Conservation (phyloP, 1,284 basidiomycete genomes). For the Pseudozyma thailandica region DNA sequence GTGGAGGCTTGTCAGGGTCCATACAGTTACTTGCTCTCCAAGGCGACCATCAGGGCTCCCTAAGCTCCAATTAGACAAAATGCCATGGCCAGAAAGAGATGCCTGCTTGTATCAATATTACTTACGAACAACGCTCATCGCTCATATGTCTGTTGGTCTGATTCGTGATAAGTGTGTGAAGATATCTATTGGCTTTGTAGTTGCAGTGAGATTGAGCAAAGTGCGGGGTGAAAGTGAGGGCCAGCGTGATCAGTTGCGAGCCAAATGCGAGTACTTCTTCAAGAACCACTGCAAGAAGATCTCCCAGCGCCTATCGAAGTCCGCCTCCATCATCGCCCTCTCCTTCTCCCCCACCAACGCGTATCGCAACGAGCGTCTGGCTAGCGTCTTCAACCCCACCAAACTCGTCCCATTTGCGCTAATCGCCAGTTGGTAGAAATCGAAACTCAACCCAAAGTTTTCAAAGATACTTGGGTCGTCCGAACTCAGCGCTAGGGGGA, state of each 20-base stretch:
- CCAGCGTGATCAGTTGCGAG: too few species aligned
- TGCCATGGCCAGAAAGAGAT: too few species aligned
- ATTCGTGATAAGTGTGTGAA: too few species aligned
- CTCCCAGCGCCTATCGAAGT: constrained; percentile 52
- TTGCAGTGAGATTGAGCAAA: too few species aligned
- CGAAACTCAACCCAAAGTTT: constrained; percentile 73
- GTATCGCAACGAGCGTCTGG: constrained; percentile 37
- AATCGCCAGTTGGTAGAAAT: constrained; percentile 53
- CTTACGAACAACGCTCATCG: too few species aligned
- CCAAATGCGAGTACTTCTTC: constrained; percentile 8
- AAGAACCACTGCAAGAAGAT: constrained; percentile 41
- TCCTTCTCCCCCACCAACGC: constrained; percentile 21
- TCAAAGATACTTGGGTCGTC: constrained; percentile 82
- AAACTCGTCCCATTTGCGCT: constrained; percentile 33
- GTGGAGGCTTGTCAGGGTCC: constrained; percentile 37
- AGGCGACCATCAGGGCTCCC: constrained; percentile 38
- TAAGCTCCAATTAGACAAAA: neutral
- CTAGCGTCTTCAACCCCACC: constrained; percentile 39
- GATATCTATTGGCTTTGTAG: too few species aligned
- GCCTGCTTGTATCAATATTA: constrained; percentile 1
- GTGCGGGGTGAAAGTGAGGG: too few species aligned
- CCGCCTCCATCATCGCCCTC: constrained; percentile 21
- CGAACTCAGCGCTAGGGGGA: constrained; percentile 77
- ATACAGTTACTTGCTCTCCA: constrained; percentile 49
- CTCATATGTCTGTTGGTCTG: too few species aligned